phyloP scores from a whole-genome alignment of 1,284 basidiomycete species.

The Rhodotorula sp. region DNA sequence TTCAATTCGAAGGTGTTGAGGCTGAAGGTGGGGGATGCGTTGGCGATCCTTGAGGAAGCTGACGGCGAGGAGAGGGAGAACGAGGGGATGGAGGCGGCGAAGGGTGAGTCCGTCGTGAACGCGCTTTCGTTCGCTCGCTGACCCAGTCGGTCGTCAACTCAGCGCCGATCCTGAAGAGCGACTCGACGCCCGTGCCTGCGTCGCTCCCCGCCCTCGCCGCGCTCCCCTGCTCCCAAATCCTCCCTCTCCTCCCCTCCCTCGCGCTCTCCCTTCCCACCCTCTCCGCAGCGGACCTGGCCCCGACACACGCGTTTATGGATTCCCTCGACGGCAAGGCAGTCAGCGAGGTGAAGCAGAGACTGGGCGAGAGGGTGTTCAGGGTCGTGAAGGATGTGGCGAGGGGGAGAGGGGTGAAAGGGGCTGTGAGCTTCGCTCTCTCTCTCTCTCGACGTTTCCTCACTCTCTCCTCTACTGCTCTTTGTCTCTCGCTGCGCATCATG shows the following conservation, averaged over 20 bases:
- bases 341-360: constrained; percentile 68
- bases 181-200: constrained; percentile 2
- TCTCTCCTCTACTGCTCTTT: too few relatives aligned
- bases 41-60: constrained; percentile 57
- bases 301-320: constrained; percentile 76
- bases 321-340: constrained; percentile 62
- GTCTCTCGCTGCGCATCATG: too few relatives aligned
- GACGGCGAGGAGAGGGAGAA: neutral
- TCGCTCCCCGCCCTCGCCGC: constrained; percentile 50
- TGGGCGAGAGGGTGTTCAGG: constrained; percentile 77
- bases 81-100: neutral
- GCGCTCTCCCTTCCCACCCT: constrained; percentile 64
- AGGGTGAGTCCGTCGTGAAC: neutral
- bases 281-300: constrained; percentile 38
- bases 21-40: constrained; percentile 75
- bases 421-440: constrained; percentile 56
- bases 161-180: too few relatives aligned
- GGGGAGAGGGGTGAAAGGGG: constrained; percentile 71
- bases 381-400: constrained; percentile 75
- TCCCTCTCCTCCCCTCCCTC: constrained; percentile 51
- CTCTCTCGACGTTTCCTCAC: neutral
- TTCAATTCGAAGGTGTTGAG: constrained; percentile 79
- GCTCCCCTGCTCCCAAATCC: constrained; percentile 48
- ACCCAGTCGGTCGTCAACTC: too few relatives aligned
- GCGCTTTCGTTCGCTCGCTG: constrained; percentile 49